Evolutionary conservation across 1,284 basidiomycete species (phyloP).

Genomic region (Ceratobasidium sp.): DNA sequence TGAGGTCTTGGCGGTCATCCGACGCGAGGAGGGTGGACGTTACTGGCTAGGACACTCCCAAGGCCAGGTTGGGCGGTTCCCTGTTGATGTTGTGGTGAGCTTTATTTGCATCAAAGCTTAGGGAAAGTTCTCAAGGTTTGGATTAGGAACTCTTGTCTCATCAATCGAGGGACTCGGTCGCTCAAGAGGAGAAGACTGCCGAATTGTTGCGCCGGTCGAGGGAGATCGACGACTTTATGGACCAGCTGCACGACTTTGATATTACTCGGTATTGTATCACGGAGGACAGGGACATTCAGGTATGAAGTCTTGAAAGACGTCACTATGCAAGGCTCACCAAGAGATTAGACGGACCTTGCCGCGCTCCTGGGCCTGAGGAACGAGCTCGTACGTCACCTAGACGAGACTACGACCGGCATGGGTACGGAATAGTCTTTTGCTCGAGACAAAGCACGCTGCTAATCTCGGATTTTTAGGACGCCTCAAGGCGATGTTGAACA

Average conservation of each 20-base stretch:
- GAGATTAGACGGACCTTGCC: slow-evolving; percentile 22
- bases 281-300: slow-evolving; percentile 36
- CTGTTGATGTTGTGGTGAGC: slow-evolving; percentile 34
- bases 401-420: slow-evolving; percentile 40
- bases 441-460: not conserved
- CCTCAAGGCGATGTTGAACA: slow-evolving; percentile 43
- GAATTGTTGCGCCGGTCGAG: slow-evolving; percentile 37
- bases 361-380: slow-evolving; percentile 26
- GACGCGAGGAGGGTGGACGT: slow-evolving; percentile 20
- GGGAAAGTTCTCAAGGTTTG: not conserved
- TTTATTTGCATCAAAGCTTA: not conserved
- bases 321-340: not conserved
- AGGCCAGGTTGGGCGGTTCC: slow-evolving; percentile 41
- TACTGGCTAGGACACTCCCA: slow-evolving; percentile 32
- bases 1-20: slow-evolving; percentile 30
- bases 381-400: slow-evolving; percentile 40
- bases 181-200: slow-evolving; percentile 40
- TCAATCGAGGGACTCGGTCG: slow-evolving; percentile 20
- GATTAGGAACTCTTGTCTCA: slow-evolving; percentile 34
- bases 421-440: slow-evolving; percentile 10
- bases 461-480: slow-evolving; percentile 12
- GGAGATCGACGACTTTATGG: slow-evolving; percentile 43
- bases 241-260: slow-evolving; percentile 38
- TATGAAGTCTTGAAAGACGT: not conserved
- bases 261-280: slow-evolving; percentile 43